Base-by-base conservation (phyloP, 116 monocot genomes). In the Trichopus zeylanicus region DNA sequence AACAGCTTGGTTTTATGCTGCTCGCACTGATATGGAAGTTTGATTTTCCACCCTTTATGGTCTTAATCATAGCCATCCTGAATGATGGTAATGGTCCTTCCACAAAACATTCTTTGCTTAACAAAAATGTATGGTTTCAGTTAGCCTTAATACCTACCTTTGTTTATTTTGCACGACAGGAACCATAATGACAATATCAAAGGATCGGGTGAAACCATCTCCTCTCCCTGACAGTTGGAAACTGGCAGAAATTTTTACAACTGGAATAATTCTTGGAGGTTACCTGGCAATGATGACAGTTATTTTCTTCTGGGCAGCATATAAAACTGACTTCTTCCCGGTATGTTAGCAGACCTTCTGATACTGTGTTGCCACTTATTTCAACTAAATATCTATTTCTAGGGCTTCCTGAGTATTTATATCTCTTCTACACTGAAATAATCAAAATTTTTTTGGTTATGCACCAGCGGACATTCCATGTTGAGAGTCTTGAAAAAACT, bases 221-320 rank as follows among this genome's bases (percentile, higher is more conserved):
- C 98, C 98, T 31, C 72, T 80, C 32, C 98, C 98, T 29, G 98
- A 98, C 61, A 88, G 91, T 68, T 98, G 98, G 98, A 98, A 98
- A 75, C 75, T 98, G 20, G 62, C 87, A 31, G 98, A 98, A 64
- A 98, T 98, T 49, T 98, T 98, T 68, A 76, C 91, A 21, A 98
- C 98, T 19, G 98, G 98, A 59, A 46, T 98, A 37, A 74, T 98
- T 23, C 88, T 98, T 33, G 98, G 98, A 56, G 70, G 73, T 55
- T 98, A 98, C 55, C 76, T 98, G 64, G 98, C 98, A 5, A 69
- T 98, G 85, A 98, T 98, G 98, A 98, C 98, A 6, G 98, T 98
- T 32, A 91, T 98, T 73, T 98, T 98, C 85, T 98, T 98, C 56
- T 98, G 98, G 98, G 91, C 85, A 46, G 91, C 98, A 32, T 91